Conservation (phyloP, 768 basidiomycete genomes). For the Russula emetica region DNA sequence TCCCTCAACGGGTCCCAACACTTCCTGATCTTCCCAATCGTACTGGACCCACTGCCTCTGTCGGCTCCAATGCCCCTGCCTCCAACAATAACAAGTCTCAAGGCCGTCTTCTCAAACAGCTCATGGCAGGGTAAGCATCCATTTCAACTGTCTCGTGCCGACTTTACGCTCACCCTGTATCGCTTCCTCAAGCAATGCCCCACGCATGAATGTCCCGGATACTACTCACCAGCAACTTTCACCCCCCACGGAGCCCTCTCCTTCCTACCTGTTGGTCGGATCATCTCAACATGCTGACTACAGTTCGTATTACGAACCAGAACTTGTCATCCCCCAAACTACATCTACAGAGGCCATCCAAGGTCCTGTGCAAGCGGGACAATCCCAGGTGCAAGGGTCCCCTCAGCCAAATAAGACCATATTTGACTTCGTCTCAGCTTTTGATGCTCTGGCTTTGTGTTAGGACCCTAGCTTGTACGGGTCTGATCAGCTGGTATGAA, state of each 20-base stretch:
- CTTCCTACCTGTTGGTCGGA: constrained; percentile 18
- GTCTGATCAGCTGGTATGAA: no score
- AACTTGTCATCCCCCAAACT: constrained; percentile 27
- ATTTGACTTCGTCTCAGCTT: constrained; percentile 83
- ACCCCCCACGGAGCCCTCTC: constrained; percentile 19
- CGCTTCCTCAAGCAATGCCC: constrained; percentile 14
- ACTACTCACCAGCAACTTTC: constrained; percentile 19
- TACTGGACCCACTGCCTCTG: no score
- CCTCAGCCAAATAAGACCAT: constrained; percentile 73
- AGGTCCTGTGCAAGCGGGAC: constrained; percentile 13
- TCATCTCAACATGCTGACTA: constrained; percentile 19
- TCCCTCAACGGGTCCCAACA: constrained; percentile 44
- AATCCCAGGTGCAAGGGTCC: constrained; percentile 44
- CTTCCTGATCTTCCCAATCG: no score
- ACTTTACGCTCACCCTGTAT: neutral
- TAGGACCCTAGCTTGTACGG: no score
- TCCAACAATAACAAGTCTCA: constrained; percentile 53
- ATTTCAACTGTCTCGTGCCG: neutral
- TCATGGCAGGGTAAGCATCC: constrained; percentile 66
- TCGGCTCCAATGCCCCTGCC: no score
- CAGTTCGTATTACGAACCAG: constrained; percentile 27
- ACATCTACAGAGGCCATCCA: constrained; percentile 25
- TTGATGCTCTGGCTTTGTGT: constrained; percentile 68
- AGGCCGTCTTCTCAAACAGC: constrained; percentile 72
- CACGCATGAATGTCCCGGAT: constrained; percentile 19